Evolutionary conservation across 192 early-diverging fungal genomes (phyloP), one percentile per base, ranked within the genome.

Genomic region (Allomyces arbusculus): DNA sequence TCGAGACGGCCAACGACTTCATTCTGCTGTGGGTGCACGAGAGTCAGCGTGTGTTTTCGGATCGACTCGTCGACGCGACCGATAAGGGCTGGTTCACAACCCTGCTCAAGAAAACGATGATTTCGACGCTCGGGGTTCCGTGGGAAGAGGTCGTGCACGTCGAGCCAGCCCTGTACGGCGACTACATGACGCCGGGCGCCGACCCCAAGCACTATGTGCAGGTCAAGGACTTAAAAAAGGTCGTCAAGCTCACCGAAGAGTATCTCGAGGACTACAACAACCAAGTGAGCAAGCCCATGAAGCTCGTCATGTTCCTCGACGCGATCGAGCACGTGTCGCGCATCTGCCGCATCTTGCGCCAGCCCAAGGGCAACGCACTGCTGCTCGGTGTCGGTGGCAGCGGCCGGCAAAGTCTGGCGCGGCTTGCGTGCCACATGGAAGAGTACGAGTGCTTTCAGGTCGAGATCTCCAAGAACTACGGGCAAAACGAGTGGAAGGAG

Each of bases 371-470:
- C 64, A 94, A 99, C 74, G 80, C 96, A 72, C 80, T 99, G 70
- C 77, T 99, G 58, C 98, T 99, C 67, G 97, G 97, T 69, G 90
- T 95, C 10, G 92, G 90, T 78, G 97, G 97, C 62, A 80, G 84
- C 50, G 97, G 97, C 70, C 98, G 98, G 79, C 96, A 95, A 0
- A 98, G 94, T 4, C 72, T 99, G 67, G 89, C 97, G 12, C 85
- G 97, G 7, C 98, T 99, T 68, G 95, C 94, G n/a, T 94, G 94
- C 0, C 98, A 95, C 95, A 91, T 99, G 92, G 98, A 99, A 72
- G 95, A 94, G 40, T 75, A 97, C 33, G 79, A 81, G 62, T 88
- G 97, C 33, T 89, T 92, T 80, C 95, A 99, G 74, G 87, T 97
- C 76, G 91, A 94, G 75, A 93, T 91, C 19, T 91, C 98, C 73